phyloP scores from a whole-genome alignment of 1,139 yeast species.

The Pichia kudriavzevii region DNA sequence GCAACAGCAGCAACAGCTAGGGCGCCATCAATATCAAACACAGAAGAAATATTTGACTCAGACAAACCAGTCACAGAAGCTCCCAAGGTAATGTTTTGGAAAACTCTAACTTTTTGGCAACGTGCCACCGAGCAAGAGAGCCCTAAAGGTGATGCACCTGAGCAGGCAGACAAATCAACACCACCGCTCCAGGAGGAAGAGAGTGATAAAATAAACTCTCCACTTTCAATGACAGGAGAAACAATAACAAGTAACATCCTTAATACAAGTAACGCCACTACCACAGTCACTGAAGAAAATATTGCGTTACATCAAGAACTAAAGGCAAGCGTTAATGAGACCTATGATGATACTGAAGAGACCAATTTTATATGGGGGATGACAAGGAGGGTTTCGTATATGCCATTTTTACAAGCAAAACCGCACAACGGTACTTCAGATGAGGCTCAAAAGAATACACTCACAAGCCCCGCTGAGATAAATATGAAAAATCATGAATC shows the following conservation, averaged over 20 bases:
- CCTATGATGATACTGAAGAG: neutral
- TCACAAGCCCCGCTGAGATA: too few relatives aligned
- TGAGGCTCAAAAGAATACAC: too few relatives aligned
- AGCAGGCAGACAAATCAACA: too few relatives aligned
- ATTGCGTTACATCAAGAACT: neutral
- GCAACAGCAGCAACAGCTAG: too few relatives aligned
- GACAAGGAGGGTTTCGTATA: constrained; percentile 9
- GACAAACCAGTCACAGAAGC: neutral
- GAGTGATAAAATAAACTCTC: too few relatives aligned
- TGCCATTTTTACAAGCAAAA: constrained; percentile 4
- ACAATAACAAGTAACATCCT: too few relatives aligned
- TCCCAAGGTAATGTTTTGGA: constrained; percentile 7
- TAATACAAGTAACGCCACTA: constrained; percentile 4
- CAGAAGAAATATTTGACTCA: neutral
- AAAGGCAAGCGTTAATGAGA: neutral
- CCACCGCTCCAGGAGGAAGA: too few relatives aligned
- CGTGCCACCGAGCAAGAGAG: too few relatives aligned
- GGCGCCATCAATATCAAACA: neutral
- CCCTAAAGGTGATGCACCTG: too few relatives aligned
- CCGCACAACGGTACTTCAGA: too few relatives aligned
- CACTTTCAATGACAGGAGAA: too few relatives aligned
- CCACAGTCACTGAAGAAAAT: constrained; percentile 1
- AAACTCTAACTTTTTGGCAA: constrained; percentile 10
- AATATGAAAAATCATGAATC: too few relatives aligned
- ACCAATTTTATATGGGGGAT: constrained; percentile 9